Conservation (phyloP, 805 yeast species). For the Suhomyces vadensis region DNA sequence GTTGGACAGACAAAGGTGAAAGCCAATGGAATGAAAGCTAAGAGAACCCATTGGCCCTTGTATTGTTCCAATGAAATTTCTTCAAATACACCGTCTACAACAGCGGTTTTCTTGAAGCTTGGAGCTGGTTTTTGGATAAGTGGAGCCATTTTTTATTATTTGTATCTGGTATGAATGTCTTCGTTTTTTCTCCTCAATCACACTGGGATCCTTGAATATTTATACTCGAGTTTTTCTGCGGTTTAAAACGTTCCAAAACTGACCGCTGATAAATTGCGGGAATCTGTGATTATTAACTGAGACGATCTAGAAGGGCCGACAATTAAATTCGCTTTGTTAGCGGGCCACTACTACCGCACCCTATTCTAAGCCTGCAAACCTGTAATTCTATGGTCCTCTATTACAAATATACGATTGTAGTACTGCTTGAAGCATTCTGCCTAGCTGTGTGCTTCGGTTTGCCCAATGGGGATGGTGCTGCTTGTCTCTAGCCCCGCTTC, state of each 20-base stretch:
- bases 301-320: conserved; percentile 3
- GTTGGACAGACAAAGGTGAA: conserved; percentile 99
- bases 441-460: no score
- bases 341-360: no score
- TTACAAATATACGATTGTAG: no score
- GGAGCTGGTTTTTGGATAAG: conserved; percentile 96
- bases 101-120: conserved; percentile 93
- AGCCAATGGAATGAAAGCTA: conserved; percentile 97
- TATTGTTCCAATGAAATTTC: conserved; percentile 91
- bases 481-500: no score
- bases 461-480: no score
- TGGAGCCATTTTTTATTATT: conserved; percentile 65
- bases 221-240: conserved; percentile 4
- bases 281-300: conserved; percentile 10
- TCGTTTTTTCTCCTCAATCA: no score
- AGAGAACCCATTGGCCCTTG: conserved; percentile 97
- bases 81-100: conserved; percentile 93
- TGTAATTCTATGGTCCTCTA: no score
- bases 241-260: background rate
- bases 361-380: no score
- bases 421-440: no score
- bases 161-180: background rate
- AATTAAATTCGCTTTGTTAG: no score
- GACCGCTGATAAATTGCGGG: conserved; percentile 9
- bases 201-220: conserved; percentile 4